phyloP scores from a whole-genome alignment of 306 rosid genomes.

The Psophocarpus tetragonolobus region DNA sequence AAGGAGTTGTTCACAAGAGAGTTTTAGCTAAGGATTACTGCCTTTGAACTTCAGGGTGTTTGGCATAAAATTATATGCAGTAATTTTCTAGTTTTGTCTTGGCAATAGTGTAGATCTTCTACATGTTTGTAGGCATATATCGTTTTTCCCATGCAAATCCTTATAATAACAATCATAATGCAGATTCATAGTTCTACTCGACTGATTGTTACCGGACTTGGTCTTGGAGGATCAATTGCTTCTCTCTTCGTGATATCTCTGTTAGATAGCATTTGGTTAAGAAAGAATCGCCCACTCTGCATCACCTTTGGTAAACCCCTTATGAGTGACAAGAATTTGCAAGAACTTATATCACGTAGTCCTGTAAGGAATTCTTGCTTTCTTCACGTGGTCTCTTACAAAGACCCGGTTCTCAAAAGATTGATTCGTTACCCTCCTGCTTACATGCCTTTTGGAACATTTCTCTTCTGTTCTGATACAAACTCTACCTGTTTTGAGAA shows the following conservation, averaged over 20 bases:
- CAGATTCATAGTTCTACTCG: slow-evolving; percentile 27
- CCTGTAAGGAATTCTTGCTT: slow-evolving; percentile 69
- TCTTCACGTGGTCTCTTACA: slow-evolving; percentile 55
- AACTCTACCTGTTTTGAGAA: slow-evolving; percentile 57
- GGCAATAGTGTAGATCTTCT: too few relatives aligned
- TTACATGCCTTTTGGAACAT: slow-evolving; percentile 70
- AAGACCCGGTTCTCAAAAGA: slow-evolving; percentile 50
- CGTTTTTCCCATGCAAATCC: neutral
- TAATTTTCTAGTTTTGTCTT: too few relatives aligned
- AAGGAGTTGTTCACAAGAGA: too few relatives aligned
- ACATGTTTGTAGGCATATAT: neutral
- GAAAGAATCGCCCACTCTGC: slow-evolving; percentile 58
- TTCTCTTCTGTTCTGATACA: slow-evolving; percentile 48
- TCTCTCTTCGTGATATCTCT: slow-evolving; percentile 66
- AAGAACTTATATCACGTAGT: slow-evolving; percentile 44
- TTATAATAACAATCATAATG: neutral
- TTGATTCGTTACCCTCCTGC: neutral
- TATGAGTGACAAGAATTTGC: slow-evolving; percentile 48
- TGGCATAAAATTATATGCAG: too few relatives aligned
- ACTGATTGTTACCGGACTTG: slow-evolving; percentile 61
- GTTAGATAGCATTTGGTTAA: slow-evolving; percentile 29
- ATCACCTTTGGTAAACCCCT: slow-evolving; percentile 82
- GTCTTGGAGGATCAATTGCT: slow-evolving; percentile 72
- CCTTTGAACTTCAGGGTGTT: too few relatives aligned
- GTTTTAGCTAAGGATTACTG: too few relatives aligned